A percentile compares a stretch with the other conserved stretches of the same genome.
phyloP scores from a whole-genome alignment of 2,329 filamentous ascomycete species.

The Penicillium sp. region DNA sequence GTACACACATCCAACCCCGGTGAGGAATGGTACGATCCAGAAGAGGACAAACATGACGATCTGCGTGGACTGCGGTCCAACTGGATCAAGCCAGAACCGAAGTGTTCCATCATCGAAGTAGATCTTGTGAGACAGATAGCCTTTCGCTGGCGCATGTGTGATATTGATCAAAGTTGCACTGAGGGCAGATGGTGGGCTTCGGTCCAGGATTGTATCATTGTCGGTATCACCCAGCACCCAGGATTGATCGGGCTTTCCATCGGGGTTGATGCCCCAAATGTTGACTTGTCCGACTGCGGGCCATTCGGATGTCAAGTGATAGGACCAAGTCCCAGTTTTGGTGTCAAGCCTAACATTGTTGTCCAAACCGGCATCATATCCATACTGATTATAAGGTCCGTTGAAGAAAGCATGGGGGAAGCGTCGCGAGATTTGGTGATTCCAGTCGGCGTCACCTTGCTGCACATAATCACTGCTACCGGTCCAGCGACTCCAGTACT shows the following conservation, averaged over 20 bases:
- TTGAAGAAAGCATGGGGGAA: slow-evolving; percentile 64
- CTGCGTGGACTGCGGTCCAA: slow-evolving; percentile 54
- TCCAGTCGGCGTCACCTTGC: slow-evolving; percentile 53
- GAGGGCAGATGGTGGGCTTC: slow-evolving; percentile 59
- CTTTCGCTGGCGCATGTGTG: slow-evolving; percentile 53
- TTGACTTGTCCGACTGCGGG: slow-evolving; percentile 62
- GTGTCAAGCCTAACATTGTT: slow-evolving; percentile 52
- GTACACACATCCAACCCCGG: slow-evolving; percentile 53
- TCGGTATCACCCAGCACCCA: slow-evolving; percentile 62
- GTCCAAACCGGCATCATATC: slow-evolving; percentile 59
- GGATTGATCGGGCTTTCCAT: slow-evolving; percentile 61
- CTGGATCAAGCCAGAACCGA: slow-evolving; percentile 52
- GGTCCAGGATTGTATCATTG: slow-evolving; percentile 59
- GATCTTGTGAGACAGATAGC: slow-evolving; percentile 56
- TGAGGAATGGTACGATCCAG: slow-evolving; percentile 53
- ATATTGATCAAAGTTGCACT: slow-evolving; percentile 59
- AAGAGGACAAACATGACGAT: slow-evolving; percentile 56
- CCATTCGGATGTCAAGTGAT: slow-evolving; percentile 63
- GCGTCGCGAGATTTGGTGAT: slow-evolving; percentile 45
- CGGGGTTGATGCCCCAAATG: slow-evolving; percentile 64
- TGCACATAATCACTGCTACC: slow-evolving; percentile 62
- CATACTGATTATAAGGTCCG: slow-evolving; percentile 63
- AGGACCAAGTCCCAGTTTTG: slow-evolving; percentile 54
- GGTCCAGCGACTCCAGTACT: slow-evolving; percentile 61
- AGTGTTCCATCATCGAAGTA: slow-evolving; percentile 56